These are phyloP conservation scores for Amanita inopinata DNA, from an alignment of 768 basidiomycete species.

Conservation along the genomic window DNA sequence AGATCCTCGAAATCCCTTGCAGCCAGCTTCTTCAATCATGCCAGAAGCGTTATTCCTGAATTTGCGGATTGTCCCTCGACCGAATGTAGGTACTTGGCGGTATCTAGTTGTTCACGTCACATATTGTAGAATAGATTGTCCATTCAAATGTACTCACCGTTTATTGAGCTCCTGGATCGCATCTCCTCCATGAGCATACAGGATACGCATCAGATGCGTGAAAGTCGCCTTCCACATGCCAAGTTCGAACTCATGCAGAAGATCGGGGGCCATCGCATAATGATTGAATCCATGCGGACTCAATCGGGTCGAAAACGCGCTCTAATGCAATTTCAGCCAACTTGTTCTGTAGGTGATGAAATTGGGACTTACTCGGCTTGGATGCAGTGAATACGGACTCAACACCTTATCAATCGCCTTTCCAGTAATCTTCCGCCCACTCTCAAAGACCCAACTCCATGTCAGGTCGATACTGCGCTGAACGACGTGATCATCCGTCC, in stretches of 20 bases:
- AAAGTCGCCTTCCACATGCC: constrained; percentile 29
- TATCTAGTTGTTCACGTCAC: constrained; percentile 15
- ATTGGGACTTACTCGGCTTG: constrained; percentile 9
- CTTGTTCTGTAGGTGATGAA: not conserved
- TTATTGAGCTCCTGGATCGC: constrained; percentile 15
- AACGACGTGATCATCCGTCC: constrained; percentile 7
- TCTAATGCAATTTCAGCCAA: constrained; percentile 14
- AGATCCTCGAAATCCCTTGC: constrained; percentile 34
- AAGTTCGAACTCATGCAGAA: constrained; percentile 31
- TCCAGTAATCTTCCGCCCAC: constrained; percentile 6
- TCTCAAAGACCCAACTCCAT: constrained; percentile 8
- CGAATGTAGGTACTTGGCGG: constrained; percentile 20
- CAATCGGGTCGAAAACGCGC: constrained; percentile 20
- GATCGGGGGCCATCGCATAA: constrained; percentile 21
- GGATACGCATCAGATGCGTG: constrained; percentile 24
- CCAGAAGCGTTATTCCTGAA: constrained; percentile 25
- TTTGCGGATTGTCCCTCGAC: constrained; percentile 22
- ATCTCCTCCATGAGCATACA: constrained; percentile 15
- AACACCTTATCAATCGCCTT: constrained; percentile 12
- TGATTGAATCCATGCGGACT: constrained; percentile 16
- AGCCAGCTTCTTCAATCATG: constrained; percentile 22
- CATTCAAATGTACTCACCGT: constrained; percentile 10
- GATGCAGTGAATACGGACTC: constrained; percentile 13
- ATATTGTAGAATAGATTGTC: not conserved
- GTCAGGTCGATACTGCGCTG: not conserved